Percentiles rank a stretch among this genome's conserved stretches.
Conservation (phyloP, 192 early-diverging fungal species). For the Funneliformis geosporum region DNA sequence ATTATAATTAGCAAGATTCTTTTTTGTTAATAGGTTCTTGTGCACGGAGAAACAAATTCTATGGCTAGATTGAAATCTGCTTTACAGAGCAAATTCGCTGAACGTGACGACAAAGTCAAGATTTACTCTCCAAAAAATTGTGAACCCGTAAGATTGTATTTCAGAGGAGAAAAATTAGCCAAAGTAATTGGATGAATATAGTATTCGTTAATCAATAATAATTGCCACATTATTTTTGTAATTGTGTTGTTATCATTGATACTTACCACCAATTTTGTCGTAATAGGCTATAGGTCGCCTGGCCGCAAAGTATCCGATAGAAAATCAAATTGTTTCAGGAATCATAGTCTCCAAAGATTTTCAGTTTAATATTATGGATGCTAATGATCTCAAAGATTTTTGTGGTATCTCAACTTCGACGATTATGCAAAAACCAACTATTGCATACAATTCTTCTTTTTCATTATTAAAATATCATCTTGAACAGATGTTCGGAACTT, state of each 20-base stretch:
- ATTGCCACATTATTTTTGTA: background rate
- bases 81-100: constrained; percentile 78
- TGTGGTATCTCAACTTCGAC: constrained; percentile 75
- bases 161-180: constrained; percentile 93
- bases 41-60: constrained; percentile 94
- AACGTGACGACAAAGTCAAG: constrained; percentile 74
- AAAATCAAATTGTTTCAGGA: constrained; percentile 69
- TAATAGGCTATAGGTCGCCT: constrained; percentile 78
- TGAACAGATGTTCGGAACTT: constrained; percentile 89
- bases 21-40: constrained; percentile 62
- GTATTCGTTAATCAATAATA: background rate
- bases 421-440: constrained; percentile 74
- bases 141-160: constrained; percentile 86
- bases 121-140: constrained; percentile 90
- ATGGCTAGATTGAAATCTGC: constrained; percentile 91
- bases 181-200: constrained; percentile 52
- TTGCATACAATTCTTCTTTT: constrained; percentile 77
- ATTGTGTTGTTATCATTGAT: background rate
- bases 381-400: constrained; percentile 79
- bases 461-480: constrained; percentile 86
- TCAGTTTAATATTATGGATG: constrained; percentile 82
- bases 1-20: too few species aligned
- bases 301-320: constrained; percentile 72
- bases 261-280: background rate
- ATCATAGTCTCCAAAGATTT: constrained; percentile 90